These are phyloP conservation scores for Nidularia pulvinata DNA, from an alignment of 768 basidiomycete species.

Conservation along the genomic window DNA sequence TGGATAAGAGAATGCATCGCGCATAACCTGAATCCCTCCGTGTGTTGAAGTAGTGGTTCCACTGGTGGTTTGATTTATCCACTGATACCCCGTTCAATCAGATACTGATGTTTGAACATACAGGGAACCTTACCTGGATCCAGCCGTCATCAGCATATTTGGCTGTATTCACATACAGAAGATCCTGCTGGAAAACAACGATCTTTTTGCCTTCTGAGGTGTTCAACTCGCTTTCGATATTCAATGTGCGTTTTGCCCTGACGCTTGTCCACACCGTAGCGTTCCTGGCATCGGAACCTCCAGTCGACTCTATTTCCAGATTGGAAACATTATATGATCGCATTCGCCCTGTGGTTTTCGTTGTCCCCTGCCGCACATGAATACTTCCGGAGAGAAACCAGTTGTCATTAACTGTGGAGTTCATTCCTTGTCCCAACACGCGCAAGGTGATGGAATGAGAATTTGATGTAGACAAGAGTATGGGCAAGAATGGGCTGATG, in stretches of 20 bases:
- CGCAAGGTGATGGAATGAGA: slow-evolving; percentile 58
- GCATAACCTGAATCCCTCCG: slow-evolving; percentile 35
- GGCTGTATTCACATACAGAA: slow-evolving; percentile 50
- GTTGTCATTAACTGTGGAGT: slow-evolving; percentile 55
- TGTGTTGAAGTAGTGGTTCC: slow-evolving; percentile 50
- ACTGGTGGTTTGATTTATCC: slow-evolving; percentile 45
- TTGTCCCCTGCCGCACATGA: slow-evolving; percentile 48
- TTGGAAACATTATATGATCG: slow-evolving; percentile 39
- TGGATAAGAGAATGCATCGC: slow-evolving; percentile 58
- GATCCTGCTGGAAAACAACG: slow-evolving; percentile 48
- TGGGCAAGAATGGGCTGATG: slow-evolving; percentile 59
- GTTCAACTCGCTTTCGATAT: slow-evolving; percentile 48
- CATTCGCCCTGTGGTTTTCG: slow-evolving; percentile 47
- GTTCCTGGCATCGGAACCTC: slow-evolving; percentile 31
- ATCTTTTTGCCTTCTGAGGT: slow-evolving; percentile 44
- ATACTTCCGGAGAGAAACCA: slow-evolving; percentile 49
- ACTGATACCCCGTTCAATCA: slow-evolving; percentile 22
- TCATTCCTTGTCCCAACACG: slow-evolving; percentile 51
- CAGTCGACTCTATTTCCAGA: slow-evolving; percentile 37
- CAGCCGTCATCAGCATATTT: slow-evolving; percentile 42
- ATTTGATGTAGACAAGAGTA: slow-evolving; percentile 31
- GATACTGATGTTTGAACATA: neutral
- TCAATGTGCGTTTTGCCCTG: slow-evolving; percentile 37
- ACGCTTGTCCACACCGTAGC: slow-evolving; percentile 52
- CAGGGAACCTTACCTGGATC: slow-evolving; percentile 18